Evolutionary conservation across 306 rosid genomes (phyloP).

Genomic region (Trifolium fragiferum): DNA sequence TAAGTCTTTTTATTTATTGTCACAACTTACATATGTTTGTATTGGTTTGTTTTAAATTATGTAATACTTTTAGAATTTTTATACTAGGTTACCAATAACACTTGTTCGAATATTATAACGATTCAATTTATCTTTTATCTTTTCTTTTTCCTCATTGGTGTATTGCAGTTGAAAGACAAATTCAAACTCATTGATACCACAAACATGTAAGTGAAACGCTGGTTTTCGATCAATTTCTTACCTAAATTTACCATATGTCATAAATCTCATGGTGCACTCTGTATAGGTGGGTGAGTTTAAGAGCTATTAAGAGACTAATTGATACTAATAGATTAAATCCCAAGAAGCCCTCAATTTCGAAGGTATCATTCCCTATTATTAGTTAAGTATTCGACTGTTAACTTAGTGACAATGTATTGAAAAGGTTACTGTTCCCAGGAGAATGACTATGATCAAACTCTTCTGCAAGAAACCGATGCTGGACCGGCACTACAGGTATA

Average conservation of each 20-base stretch:
- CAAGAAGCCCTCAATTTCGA: slow-evolving; percentile 39
- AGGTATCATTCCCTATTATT: slow-evolving; percentile 50
- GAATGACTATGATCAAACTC: slow-evolving; percentile 46
- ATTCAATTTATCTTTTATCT: slow-evolving; percentile 16
- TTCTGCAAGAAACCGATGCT: slow-evolving; percentile 51
- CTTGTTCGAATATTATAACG: neutral
- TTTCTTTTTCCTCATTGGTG: slow-evolving; percentile 38
- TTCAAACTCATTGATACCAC: slow-evolving; percentile 71
- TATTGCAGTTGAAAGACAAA: slow-evolving; percentile 53
- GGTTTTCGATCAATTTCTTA: slow-evolving; percentile 20
- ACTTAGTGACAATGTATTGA: slow-evolving; percentile 39
- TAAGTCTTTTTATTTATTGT: slow-evolving; percentile 39
- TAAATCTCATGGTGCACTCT: slow-evolving; percentile 6
- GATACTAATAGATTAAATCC: slow-evolving; percentile 53
- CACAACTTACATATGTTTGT: neutral
- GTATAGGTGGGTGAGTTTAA: slow-evolving; percentile 72
- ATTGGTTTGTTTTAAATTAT: slow-evolving; percentile 24
- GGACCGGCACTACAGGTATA: slow-evolving; percentile 59
- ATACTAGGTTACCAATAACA: slow-evolving; percentile 17
- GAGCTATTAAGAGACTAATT: slow-evolving; percentile 60
- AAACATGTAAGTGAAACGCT: slow-evolving; percentile 62
- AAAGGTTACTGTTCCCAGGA: slow-evolving; percentile 46
- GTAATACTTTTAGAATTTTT: slow-evolving; percentile 17
- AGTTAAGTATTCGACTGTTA: neutral
- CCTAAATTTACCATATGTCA: slow-evolving; percentile 26